Conservation (phyloP, 129 eudicot genomes). For the Flaveria linearis region DNA sequence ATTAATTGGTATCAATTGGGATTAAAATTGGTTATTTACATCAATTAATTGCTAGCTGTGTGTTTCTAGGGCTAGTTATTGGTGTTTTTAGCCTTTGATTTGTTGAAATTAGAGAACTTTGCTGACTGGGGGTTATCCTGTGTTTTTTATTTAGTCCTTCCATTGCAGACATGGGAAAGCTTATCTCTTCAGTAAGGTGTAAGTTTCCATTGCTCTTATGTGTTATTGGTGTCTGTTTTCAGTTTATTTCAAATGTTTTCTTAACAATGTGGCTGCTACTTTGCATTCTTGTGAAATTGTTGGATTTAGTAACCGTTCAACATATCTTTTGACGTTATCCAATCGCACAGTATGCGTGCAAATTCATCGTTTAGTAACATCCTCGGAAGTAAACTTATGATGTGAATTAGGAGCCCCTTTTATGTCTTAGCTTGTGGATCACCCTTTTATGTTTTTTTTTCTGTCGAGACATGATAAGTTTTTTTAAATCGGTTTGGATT, state of each 20-base stretch:
- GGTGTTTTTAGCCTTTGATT: slow-evolving; percentile 5
- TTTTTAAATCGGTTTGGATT: neutral
- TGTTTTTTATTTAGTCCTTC: slow-evolving; percentile 64
- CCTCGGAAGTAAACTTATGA: neutral
- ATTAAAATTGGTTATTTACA: slow-evolving; percentile 7
- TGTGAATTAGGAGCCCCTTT: slow-evolving; percentile 9
- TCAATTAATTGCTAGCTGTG: no score
- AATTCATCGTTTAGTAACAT: neutral
- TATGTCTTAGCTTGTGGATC: slow-evolving; percentile 9
- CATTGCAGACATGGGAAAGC: slow-evolving; percentile 94
- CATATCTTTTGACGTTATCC: neutral
- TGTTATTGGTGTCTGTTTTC: slow-evolving; percentile 9
- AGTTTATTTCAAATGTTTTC: slow-evolving; percentile 8
- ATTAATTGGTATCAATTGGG: neutral
- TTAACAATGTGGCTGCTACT: slow-evolving; percentile 25
- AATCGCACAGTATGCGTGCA: neutral
- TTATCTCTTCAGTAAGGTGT: slow-evolving; percentile 99
- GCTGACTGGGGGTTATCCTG: slow-evolving; percentile 26
- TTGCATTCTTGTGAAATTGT: neutral
- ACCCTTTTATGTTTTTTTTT: neutral
- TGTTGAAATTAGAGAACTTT: slow-evolving; percentile 1
- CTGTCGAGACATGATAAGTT: neutral
- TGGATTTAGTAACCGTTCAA: neutral
- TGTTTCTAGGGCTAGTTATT: slow-evolving; percentile 16
- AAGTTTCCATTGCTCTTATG: slow-evolving; percentile 53